phyloP scores from a whole-genome alignment of 2,329 filamentous ascomycete species.

The Calonectria naviculata region DNA sequence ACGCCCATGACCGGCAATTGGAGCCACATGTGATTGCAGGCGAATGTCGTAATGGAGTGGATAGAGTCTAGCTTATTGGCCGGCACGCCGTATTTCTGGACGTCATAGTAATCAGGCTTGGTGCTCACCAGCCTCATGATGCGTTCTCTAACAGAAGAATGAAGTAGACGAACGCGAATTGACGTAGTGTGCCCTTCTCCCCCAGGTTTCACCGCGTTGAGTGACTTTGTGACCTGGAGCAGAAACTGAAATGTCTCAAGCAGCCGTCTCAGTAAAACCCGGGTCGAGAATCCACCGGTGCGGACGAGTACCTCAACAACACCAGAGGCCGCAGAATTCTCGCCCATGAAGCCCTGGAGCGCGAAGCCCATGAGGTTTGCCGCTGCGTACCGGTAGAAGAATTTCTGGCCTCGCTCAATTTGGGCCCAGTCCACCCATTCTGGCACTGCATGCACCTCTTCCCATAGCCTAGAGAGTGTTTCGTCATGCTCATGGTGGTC shows the following conservation, averaged over 20 bases:
- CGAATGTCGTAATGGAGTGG: conserved; percentile 72
- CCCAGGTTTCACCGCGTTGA: conserved; percentile 69
- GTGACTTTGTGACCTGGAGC: conserved; percentile 69
- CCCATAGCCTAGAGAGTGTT: background rate
- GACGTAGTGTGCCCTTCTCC: conserved; percentile 71
- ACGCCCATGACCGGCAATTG: conserved; percentile 73
- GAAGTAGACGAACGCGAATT: conserved; percentile 73
- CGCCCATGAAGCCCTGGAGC: conserved; percentile 50
- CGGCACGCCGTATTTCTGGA: conserved; percentile 68
- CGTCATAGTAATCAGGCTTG: conserved; percentile 69
- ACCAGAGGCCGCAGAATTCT: conserved; percentile 60
- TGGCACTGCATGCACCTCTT: background rate
- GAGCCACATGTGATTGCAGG: conserved; percentile 70
- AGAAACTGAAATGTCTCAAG: conserved; percentile 56
- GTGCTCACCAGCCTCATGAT: conserved; percentile 67
- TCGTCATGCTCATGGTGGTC: background rate
- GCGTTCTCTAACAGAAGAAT: conserved; percentile 71
- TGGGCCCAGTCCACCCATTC: background rate
- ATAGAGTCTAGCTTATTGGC: conserved; percentile 75
- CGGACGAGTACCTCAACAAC: conserved; percentile 73
- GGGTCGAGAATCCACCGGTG: conserved; percentile 74
- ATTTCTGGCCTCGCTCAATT: background rate
- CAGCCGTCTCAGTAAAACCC: conserved; percentile 67
- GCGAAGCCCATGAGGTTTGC: conserved; percentile 58
- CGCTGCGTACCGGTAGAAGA: background rate